Evolutionary conservation across 2,329 filamentous ascomycete species (phyloP).

Genomic region (Chalaropsis thielavioides): DNA sequence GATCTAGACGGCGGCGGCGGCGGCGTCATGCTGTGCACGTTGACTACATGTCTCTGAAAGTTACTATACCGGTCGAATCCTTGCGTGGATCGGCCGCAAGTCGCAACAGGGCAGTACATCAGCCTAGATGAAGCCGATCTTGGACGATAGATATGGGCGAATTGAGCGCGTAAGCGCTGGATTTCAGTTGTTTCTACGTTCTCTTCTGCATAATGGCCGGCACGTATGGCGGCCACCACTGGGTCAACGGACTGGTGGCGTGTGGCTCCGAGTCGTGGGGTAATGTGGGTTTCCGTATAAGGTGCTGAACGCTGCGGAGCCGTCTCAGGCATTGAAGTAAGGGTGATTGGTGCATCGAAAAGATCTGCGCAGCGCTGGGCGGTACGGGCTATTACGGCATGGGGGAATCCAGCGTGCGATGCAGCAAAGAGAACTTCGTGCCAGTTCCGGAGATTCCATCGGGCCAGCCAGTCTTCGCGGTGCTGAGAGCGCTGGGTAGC

Average conservation of each 20-base stretch:
- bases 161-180: not conserved
- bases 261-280: not conserved
- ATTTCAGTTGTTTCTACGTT: not conserved
- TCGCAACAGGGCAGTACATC: conserved; percentile 27
- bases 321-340: conserved; percentile 38
- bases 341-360: conserved; percentile 57
- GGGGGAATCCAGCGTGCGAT: conserved; percentile 55
- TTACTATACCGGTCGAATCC: conserved; percentile 28
- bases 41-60: conserved; percentile 27
- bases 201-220: conserved; percentile 21
- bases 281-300: not conserved
- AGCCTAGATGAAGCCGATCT: conserved; percentile 17
- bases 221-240: conserved; percentile 20
- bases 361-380: conserved; percentile 59
- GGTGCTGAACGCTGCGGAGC: not conserved
- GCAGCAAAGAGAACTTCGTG: conserved; percentile 70
- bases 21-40: conserved; percentile 25
- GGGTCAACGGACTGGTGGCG: conserved; percentile 17
- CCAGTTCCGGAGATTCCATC: conserved; percentile 56
- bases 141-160: not conserved
- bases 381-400: conserved; percentile 49
- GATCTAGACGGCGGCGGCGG: conserved; percentile 6
- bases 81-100: conserved; percentile 26
- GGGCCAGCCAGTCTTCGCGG: conserved; percentile 22
- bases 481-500: not conserved